Evolutionary conservation across 768 basidiomycete genomes (phyloP).

Genomic region (Strobilomyces confusus): DNA sequence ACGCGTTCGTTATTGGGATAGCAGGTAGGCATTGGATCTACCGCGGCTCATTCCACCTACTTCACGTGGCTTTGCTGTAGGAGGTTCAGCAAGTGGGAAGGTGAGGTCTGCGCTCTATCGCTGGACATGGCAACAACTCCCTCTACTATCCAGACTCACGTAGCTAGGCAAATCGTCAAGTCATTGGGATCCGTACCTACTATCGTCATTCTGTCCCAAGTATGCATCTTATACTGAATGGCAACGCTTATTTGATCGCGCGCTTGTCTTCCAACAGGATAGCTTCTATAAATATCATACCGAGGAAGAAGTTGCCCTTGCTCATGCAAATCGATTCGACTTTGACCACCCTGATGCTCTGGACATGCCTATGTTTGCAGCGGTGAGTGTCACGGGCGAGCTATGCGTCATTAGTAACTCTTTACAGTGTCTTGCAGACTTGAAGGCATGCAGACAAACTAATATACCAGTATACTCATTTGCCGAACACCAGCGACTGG

Average conservation of each 20-base stretch:
- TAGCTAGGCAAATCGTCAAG: slow-evolving; percentile 77
- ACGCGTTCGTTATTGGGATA: slow-evolving; percentile 82
- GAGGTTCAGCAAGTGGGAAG: slow-evolving; percentile 87
- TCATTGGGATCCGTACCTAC: slow-evolving; percentile 80
- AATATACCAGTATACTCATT: slow-evolving; percentile 97
- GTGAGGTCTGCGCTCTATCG: slow-evolving; percentile 34
- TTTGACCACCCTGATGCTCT: slow-evolving; percentile 93
- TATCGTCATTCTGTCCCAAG: slow-evolving; percentile 89
- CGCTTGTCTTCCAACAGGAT: slow-evolving; percentile 48
- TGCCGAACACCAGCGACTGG: slow-evolving; percentile 75
- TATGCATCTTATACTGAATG: slow-evolving; percentile 23
- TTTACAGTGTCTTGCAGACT: slow-evolving; percentile 72
- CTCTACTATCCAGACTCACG: slow-evolving; percentile 59
- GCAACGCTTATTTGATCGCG: neutral
- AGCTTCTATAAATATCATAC: slow-evolving; percentile 88
- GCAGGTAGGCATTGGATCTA: slow-evolving; percentile 51
- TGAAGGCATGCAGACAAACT: slow-evolving; percentile 78
- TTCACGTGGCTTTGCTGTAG: slow-evolving; percentile 33
- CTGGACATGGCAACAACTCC: slow-evolving; percentile 1
- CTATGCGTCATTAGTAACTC: neutral
- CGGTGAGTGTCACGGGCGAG: slow-evolving; percentile 43
- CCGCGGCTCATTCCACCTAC: neutral
- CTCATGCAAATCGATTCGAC: slow-evolving; percentile 75
- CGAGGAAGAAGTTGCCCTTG: slow-evolving; percentile 76
- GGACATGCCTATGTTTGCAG: slow-evolving; percentile 82